Evolutionary conservation across 192 early-diverging fungal species (phyloP).

Genomic region (Diversispora epigaea): DNA sequence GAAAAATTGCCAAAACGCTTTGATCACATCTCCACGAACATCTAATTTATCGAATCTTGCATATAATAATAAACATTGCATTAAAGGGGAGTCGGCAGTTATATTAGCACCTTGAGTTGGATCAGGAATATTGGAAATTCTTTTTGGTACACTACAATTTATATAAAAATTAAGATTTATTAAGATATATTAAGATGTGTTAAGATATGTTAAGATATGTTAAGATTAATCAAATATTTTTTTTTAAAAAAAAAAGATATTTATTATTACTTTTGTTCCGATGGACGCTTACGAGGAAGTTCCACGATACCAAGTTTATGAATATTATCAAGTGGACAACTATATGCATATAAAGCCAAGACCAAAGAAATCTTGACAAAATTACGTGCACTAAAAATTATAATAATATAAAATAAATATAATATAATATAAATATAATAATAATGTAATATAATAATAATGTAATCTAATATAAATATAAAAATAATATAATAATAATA

Average conservation of each 20-base stretch:
- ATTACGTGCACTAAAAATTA: not conserved
- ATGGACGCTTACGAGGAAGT: not conserved
- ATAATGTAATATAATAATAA: too few species aligned
- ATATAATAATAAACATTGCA: constrained; percentile 41
- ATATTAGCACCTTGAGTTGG: constrained; percentile 20
- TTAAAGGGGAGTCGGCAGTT: constrained; percentile 35
- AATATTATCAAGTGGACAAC: constrained; percentile 26
- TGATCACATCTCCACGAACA: constrained; percentile 46
- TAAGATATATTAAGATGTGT: too few species aligned
- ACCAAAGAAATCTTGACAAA: constrained; percentile 19
- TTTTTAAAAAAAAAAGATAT: too few species aligned
- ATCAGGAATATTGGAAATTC: constrained; percentile 22
- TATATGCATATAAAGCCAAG: constrained; percentile 25
- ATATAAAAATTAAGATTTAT: not conserved
- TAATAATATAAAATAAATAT: constrained; percentile 3
- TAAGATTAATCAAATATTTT: too few species aligned
- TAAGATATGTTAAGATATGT: too few species aligned
- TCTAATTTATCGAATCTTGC: constrained; percentile 39
- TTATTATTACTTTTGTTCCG: not conserved
- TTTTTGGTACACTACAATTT: not conserved
- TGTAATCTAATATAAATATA: too few species aligned
- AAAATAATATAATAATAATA: too few species aligned
- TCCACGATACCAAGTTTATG: constrained; percentile 12
- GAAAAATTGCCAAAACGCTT: constrained; percentile 44
- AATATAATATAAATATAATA: constrained; percentile 7